Conservation (phyloP, 495 filamentous ascomycete species). For the Aspergillus cavernicola region DNA sequence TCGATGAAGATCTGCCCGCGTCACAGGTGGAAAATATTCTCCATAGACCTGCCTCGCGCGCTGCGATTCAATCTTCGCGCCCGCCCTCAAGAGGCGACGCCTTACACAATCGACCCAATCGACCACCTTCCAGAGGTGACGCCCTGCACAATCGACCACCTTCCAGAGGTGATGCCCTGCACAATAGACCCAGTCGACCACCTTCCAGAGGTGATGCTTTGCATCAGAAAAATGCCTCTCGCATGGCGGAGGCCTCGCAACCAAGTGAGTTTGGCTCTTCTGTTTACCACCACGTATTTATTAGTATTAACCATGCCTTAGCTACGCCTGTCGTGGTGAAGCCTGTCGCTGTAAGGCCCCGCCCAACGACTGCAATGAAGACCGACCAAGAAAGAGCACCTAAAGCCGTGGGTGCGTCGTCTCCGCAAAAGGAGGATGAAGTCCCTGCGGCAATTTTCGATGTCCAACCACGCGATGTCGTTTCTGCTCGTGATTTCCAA, state of each 20-base stretch:
- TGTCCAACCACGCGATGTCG: constrained; percentile 74
- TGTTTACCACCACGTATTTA: neutral
- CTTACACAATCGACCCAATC: constrained; percentile 19
- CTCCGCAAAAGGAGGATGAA: too few species aligned
- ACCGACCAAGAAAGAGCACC: neutral
- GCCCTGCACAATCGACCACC: neutral
- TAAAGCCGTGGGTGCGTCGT: neutral
- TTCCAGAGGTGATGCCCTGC: neutral
- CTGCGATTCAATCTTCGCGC: neutral
- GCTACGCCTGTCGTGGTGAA: constrained; percentile 10
- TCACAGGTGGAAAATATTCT: neutral
- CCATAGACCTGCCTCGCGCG: neutral
- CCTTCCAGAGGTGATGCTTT: constrained; percentile 8
- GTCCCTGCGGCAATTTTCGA: too few species aligned
- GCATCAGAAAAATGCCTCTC: constrained; percentile 22
- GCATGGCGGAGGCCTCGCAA: neutral
- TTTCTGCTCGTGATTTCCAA: constrained; percentile 77
- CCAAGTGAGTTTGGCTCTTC: neutral
- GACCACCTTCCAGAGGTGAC: constrained; percentile 6
- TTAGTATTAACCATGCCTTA: constrained; percentile 7
- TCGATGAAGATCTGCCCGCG: constrained; percentile 29
- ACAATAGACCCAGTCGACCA: neutral
- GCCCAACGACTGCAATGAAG: neutral
- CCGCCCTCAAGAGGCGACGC: constrained; percentile 1
- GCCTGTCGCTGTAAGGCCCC: neutral